Percentiles rank a stretch among this genome's conserved stretches.
Conservation (phyloP, 2,329 filamentous ascomycete species). For the Penicillium italicum region DNA sequence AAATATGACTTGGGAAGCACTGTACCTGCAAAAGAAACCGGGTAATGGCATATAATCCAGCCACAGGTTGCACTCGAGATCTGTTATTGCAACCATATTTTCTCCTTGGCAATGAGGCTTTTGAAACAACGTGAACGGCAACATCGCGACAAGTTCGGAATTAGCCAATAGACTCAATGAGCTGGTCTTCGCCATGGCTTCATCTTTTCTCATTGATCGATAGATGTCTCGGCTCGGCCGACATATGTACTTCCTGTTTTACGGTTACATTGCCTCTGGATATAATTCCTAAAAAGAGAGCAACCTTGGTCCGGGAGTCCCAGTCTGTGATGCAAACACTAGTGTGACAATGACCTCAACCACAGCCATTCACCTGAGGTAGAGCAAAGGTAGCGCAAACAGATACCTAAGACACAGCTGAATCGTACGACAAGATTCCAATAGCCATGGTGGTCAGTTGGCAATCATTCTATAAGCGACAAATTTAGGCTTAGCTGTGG, state of each 20-base stretch:
- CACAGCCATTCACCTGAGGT: background rate
- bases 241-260: constrained; percentile 1
- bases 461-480: background rate
- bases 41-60: background rate
- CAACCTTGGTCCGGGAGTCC: constrained; percentile 9
- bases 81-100: constrained; percentile 8
- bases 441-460: background rate
- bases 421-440: background rate
- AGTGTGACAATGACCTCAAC: constrained; percentile 10
- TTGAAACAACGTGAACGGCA: constrained; percentile 1
- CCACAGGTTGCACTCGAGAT: constrained; percentile 8
- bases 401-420: background rate
- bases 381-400: constrained; percentile 1
- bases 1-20: background rate
- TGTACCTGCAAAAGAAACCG: background rate
- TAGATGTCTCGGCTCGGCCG: constrained; percentile 10
- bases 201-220: background rate
- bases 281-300: background rate
- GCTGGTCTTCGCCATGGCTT: background rate
- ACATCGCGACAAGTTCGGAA: background rate
- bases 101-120: background rate
- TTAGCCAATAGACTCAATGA: background rate
- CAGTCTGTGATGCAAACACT: constrained; percentile 1
- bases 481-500: background rate
- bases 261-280: constrained; percentile 17